Evolutionary conservation across 1,284 basidiomycete genomes (phyloP).

Genomic region (Schizophyllum commune): DNA sequence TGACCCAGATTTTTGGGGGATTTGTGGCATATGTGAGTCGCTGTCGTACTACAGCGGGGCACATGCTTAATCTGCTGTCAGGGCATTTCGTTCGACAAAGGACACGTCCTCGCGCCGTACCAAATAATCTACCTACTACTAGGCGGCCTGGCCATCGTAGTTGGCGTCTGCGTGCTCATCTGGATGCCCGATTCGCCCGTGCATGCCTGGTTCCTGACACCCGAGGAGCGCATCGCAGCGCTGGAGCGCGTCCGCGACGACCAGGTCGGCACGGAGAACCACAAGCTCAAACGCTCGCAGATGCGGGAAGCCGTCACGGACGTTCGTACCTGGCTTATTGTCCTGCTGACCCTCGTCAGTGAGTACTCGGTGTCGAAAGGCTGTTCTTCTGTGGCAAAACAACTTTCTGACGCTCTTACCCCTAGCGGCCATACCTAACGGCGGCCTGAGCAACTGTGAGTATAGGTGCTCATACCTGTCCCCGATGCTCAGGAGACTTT

Average conservation of each 20-base stretch:
- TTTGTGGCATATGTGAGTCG: constrained; percentile 52
- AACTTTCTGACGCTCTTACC: constrained; percentile 10
- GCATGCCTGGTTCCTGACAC: constrained; percentile 45
- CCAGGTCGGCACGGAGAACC: constrained; percentile 57
- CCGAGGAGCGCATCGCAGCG: constrained; percentile 54
- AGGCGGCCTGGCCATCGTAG: constrained; percentile 51
- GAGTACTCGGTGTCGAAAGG: constrained; percentile 20
- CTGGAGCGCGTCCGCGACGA: constrained; percentile 64
- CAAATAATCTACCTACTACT: constrained; percentile 59
- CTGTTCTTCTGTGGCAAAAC: neutral
- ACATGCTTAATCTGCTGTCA: constrained; percentile 12
- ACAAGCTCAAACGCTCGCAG: constrained; percentile 53
- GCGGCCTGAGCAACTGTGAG: constrained; percentile 57
- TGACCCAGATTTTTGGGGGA: constrained; percentile 59
- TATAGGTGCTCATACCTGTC: constrained; percentile 3
- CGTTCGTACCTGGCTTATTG: constrained; percentile 57
- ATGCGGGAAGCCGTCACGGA: constrained; percentile 51
- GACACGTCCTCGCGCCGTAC: constrained; percentile 41
- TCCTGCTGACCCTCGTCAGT: constrained; percentile 52
- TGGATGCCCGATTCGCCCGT: constrained; percentile 65
- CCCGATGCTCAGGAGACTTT: neutral
- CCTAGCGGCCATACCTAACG: constrained; percentile 56
- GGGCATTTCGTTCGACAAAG: constrained; percentile 53
- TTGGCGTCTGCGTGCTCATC: constrained; percentile 49
- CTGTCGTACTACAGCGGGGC: neutral